Evolutionary conservation across 306 rosid genomes (phyloP), one percentile per base, ranked within the genome.

Genomic region (Prunus persica): DNA sequence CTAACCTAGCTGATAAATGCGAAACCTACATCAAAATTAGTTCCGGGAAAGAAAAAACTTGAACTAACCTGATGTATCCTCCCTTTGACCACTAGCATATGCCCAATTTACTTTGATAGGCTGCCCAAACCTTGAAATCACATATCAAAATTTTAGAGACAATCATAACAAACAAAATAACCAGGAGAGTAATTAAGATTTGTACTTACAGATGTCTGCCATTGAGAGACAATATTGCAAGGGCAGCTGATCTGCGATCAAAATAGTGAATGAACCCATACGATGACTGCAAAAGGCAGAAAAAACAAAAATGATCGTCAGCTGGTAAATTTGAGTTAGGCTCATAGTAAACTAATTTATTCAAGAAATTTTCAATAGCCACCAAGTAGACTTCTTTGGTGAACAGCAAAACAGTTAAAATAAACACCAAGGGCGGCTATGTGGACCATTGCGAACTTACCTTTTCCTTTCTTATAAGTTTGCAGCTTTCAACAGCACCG

Each of bases 71-170:
- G 98, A 94, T 58, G 98, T 94, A 73, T 94, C 98, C 89, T 94
- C 98, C 81, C 98, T 90, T 89, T 94, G 97, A 75, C 97, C 96
- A 82, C 97, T 92, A 69, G 97, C 96, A 81, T 95, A 95, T 57
- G 98, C 98, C 98, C 96, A 95, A 83, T 95, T 95, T 72, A 95
- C 98, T 84, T 95, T 95, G 84, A 95, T 95, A 73, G 97, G 97
- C 86, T 95, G 99, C 78, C 99, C 97, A 87, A 95, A 92, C 84
- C 99, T 95, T 86, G 60, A 79, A 84, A 76, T 14, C 74, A 74
- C 65, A 73, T 57, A 65, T 81, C 57, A 65, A 43, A 78, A 56
- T 27, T 80, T 75, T 52, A 75, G 83, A 19, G 13, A 52, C 78
- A 74, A 22, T 63, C 80, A 67, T n/a, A 69, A 74, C 52, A 43